Evolutionary conservation across 306 rosid genomes (phyloP).

Genomic region (Cicer pinnatifidum): DNA sequence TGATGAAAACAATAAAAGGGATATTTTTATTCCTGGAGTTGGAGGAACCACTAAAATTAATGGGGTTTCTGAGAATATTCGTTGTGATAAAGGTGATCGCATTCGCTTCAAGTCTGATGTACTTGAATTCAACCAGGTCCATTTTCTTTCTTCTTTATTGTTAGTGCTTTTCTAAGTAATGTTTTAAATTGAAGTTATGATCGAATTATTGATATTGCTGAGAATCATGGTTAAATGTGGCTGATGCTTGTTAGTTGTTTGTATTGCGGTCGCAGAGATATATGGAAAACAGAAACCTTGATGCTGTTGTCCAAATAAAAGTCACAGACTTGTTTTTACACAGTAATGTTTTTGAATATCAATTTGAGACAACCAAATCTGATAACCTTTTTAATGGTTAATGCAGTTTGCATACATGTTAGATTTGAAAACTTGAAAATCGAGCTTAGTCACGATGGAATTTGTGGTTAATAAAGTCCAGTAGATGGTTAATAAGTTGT

Average conservation of each 20-base stretch:
- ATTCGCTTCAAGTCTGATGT: constrained; percentile 90
- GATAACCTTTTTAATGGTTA: not conserved
- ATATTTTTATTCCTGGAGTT: constrained; percentile 71
- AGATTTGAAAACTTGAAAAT: not conserved
- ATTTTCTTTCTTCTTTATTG: not conserved
- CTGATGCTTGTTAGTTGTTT: not conserved
- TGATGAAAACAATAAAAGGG: constrained; percentile 67
- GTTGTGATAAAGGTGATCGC: constrained; percentile 94
- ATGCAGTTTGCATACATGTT: not conserved
- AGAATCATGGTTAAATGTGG: not conserved
- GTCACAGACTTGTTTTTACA: not conserved
- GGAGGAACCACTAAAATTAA: constrained; percentile 57
- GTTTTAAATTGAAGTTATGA: not conserved
- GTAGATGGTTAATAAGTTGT: not conserved
- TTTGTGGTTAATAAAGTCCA: not conserved
- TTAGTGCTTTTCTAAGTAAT: not conserved
- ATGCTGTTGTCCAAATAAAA: not conserved
- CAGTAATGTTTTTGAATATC: not conserved
- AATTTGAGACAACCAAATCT: not conserved
- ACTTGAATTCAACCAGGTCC: constrained; percentile 86
- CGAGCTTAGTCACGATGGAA: not conserved
- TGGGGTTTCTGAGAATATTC: constrained; percentile 82
- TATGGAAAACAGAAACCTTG: not conserved
- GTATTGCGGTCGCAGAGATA: not conserved
- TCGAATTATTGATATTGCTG: not conserved